A percentile compares a stretch with the other conserved stretches of the same genome.
Conservation (phyloP, 2,329 filamentous ascomycete genomes). For the Lithohypha guttulata region DNA sequence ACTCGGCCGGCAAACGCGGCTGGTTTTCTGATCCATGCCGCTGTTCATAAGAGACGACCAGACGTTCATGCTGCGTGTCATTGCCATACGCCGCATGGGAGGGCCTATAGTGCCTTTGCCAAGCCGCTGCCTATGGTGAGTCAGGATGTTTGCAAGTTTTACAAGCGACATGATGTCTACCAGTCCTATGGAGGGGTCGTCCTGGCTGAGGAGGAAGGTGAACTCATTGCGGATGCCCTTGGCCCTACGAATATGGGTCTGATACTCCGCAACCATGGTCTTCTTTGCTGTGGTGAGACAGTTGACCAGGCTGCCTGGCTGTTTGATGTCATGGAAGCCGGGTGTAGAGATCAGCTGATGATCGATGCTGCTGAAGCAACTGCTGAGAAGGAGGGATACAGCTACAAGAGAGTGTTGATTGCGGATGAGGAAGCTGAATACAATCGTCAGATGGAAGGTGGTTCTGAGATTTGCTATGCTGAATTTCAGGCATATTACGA, state of each 20-base stretch:
- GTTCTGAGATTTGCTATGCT: constrained; percentile 21
- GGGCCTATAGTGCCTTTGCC: constrained; percentile 58
- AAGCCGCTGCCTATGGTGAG: constrained; percentile 59
- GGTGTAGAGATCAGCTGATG: constrained; percentile 56
- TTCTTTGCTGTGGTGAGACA: constrained; percentile 59
- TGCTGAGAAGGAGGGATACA: constrained; percentile 24
- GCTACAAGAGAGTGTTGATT: constrained; percentile 42
- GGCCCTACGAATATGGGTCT: constrained; percentile 48
- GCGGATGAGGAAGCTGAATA: constrained; percentile 32
- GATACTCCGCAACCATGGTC: constrained; percentile 61
- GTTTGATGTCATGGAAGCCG: constrained; percentile 57
- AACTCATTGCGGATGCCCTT: constrained; percentile 52
- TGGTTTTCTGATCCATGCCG: constrained; percentile 60
- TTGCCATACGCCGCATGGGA: constrained; percentile 54
- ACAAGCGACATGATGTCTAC: constrained; percentile 54
- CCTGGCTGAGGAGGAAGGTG: constrained; percentile 52
- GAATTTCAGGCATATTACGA: constrained; percentile 25
- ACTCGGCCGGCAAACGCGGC: constrained; percentile 53
- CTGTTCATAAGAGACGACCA: constrained; percentile 54
- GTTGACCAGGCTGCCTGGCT: constrained; percentile 66
- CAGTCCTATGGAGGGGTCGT: constrained; percentile 54
- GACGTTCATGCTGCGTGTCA: constrained; percentile 60
- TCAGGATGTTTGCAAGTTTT: constrained; percentile 25
- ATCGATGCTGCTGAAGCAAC: constrained; percentile 53
- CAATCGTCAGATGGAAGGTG: constrained; percentile 22